Evolutionary conservation across 768 basidiomycete genomes (phyloP).

Genomic region (Cystofilobasidium bisporidii): DNA sequence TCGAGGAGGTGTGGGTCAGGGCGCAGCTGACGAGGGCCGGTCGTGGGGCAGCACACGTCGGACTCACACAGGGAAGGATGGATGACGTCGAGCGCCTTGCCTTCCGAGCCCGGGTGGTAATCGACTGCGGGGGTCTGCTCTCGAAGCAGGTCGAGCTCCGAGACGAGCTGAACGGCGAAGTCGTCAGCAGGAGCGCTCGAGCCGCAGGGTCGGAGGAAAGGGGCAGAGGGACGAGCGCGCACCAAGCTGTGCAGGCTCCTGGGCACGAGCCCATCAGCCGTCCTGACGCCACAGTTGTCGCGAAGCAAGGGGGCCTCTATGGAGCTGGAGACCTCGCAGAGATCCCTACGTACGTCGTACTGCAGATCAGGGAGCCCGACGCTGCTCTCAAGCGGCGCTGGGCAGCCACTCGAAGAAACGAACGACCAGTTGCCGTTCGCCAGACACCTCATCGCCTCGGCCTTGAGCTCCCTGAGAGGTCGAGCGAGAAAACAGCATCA

Average conservation of each 20-base stretch:
- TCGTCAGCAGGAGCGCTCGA: too few species aligned
- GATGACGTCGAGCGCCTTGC: conserved; percentile 24
- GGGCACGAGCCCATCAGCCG: conserved; percentile 16
- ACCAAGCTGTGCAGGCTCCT: background rate
- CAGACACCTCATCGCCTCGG: conserved; percentile 9
- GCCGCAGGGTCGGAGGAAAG: too few species aligned
- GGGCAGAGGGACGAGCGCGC: too few species aligned
- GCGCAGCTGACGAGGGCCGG: background rate
- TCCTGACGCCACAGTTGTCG: conserved; percentile 13
- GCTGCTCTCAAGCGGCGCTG: too few species aligned
- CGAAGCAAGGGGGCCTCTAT: conserved; percentile 1
- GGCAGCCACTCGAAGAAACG: too few species aligned
- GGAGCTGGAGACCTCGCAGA: background rate
- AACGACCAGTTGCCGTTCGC: conserved; percentile 2
- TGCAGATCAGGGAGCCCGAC: too few species aligned
- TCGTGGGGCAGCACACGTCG: background rate
- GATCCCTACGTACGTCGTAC: background rate
- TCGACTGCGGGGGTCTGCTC: background rate
- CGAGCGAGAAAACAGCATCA: background rate
- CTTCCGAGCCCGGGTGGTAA: conserved; percentile 19
- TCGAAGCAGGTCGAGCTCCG: conserved; percentile 11
- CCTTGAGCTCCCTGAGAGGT: conserved; percentile 21
- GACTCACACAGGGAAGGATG: conserved; percentile 23
- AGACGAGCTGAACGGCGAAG: conserved; percentile 4
- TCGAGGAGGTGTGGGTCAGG: too few species aligned